Percentiles rank a stretch among this genome's conserved stretches.
phyloP scores from a whole-genome alignment of 805 yeast genomes.

The Candida hispaniensis region DNA sequence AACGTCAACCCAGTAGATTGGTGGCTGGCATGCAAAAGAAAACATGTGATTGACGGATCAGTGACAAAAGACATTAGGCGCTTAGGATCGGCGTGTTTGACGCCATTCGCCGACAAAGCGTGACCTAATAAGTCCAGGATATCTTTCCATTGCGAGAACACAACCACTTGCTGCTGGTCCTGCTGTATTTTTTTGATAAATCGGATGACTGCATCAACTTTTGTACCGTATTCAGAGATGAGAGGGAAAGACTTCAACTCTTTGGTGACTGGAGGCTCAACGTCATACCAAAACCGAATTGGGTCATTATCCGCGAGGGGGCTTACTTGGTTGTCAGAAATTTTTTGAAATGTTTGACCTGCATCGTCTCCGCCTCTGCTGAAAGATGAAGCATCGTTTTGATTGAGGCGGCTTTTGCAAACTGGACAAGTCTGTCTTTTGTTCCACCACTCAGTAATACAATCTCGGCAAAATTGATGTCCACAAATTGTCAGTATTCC shows the following conservation, averaged over 20 bases:
- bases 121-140: constrained; percentile 54
- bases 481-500: constrained; percentile 89
- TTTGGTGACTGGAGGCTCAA: no score
- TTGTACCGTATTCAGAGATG: constrained; percentile 56
- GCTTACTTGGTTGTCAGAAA: constrained; percentile 25
- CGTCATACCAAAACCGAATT: constrained; percentile 23
- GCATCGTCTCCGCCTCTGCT: constrained; percentile 40
- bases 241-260: no score
- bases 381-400: constrained; percentile 54
- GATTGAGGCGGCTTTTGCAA: constrained; percentile 49
- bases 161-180: constrained; percentile 61
- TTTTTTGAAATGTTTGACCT: constrained; percentile 29
- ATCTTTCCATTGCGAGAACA: constrained; percentile 85
- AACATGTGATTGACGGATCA: constrained; percentile 54
- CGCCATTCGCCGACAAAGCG: constrained; percentile 51
- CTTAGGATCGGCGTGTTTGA: constrained; percentile 42
- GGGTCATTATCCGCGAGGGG: constrained; percentile 1
- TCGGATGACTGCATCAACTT: constrained; percentile 70
- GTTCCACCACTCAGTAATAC: constrained; percentile 65
- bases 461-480: constrained; percentile 77
- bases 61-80: constrained; percentile 1
- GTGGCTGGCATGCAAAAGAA: constrained; percentile 71
- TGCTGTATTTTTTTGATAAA: constrained; percentile 58
- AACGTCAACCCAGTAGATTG: constrained; percentile 85
- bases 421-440: constrained; percentile 60